Conservation (phyloP, 1,284 basidiomycete species). For the Butyriboletus appendiculatus region DNA sequence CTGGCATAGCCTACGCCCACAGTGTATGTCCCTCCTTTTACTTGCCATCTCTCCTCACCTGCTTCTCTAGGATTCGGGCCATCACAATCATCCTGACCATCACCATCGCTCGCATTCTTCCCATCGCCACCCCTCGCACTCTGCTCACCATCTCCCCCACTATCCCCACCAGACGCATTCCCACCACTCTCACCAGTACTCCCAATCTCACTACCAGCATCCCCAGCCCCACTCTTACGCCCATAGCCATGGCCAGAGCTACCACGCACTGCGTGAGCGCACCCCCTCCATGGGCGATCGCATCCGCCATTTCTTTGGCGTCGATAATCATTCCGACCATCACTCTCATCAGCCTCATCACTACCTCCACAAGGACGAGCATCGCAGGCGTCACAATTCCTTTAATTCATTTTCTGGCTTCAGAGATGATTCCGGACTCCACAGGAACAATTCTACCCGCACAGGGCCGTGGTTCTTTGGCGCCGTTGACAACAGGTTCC, state of each 20-base stretch:
- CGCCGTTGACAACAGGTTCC: conserved; percentile 17
- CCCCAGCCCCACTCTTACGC: conserved; percentile 5
- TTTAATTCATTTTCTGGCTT: conserved; percentile 25
- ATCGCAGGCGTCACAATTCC: conserved; percentile 28
- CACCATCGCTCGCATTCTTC: neutral
- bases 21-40: conserved; percentile 9
- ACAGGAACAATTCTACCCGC: conserved; percentile 20
- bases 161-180: conserved; percentile 10
- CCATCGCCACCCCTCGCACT: conserved; percentile 4
- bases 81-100: neutral
- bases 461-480: conserved; percentile 25
- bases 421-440: conserved; percentile 18
- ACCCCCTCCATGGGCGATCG: conserved; percentile 29
- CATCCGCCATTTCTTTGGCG: conserved; percentile 28
- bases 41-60: neutral
- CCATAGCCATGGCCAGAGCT: neutral
- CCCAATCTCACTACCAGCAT: neutral
- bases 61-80: conserved; percentile 11
- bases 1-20: conserved; percentile 9
- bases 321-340: conserved; percentile 9
- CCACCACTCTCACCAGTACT: neutral
- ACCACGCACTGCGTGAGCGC: conserved; percentile 16
- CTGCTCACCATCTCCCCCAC: conserved; percentile 15
- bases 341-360: neutral
- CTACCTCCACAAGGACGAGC: conserved; percentile 5